Evolutionary conservation across 306 rosid genomes (phyloP).

Genomic region (Quercus engelmannii): DNA sequence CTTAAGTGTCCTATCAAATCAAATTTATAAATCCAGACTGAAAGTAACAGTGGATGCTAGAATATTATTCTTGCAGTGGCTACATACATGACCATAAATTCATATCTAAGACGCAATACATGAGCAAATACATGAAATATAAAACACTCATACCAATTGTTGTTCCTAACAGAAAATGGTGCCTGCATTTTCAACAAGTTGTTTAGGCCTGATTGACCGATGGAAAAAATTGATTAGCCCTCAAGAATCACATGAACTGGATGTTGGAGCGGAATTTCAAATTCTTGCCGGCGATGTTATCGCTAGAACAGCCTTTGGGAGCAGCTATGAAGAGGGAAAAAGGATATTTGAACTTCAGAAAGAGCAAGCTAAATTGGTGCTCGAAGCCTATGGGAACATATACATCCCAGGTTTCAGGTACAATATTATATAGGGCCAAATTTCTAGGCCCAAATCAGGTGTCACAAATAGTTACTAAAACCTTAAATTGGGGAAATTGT

Average conservation of each 20-base stretch:
- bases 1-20: no score
- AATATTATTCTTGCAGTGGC: no score
- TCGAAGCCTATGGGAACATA: constrained; percentile 29
- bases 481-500: background rate
- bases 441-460: background rate
- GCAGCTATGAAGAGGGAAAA: constrained; percentile 45
- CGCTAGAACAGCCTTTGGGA: constrained; percentile 47
- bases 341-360: constrained; percentile 41
- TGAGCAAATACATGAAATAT: no score
- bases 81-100: no score
- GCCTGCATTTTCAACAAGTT: constrained; percentile 41
- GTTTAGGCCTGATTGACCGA: constrained; percentile 25
- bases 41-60: no score
- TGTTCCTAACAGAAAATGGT: constrained; percentile 30
- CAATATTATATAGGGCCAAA: background rate
- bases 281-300: constrained; percentile 32
- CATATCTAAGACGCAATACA: no score
- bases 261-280: constrained; percentile 31
- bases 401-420: constrained; percentile 52
- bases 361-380: constrained; percentile 24
- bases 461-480: background rate
- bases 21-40: no score
- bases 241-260: constrained; percentile 35
- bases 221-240: constrained; percentile 22
- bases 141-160: no score